Percentiles rank a stretch among this genome's conserved stretches.
These are phyloP conservation scores for Cinnamomum micranthum DNA, from an alignment of 164 flowering plant genomes.

Conservation along the genomic window DNA sequence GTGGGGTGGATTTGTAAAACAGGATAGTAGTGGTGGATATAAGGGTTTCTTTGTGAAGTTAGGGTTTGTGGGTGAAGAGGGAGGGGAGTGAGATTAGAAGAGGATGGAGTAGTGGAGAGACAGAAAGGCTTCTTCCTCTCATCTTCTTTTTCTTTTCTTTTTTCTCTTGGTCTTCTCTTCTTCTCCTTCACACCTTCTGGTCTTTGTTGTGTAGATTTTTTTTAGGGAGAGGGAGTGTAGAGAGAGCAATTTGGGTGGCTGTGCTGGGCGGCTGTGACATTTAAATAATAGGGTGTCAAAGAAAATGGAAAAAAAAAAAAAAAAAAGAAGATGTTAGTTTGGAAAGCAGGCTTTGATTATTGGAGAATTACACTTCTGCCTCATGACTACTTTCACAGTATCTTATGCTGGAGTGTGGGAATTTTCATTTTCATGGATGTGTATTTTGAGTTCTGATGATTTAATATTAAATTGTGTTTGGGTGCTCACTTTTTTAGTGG, in stretches of 20 bases:
- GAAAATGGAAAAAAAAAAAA: not conserved
- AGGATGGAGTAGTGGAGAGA: not conserved
- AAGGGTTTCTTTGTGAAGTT: not conserved
- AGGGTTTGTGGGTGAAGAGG: not conserved
- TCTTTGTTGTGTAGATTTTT: not conserved
- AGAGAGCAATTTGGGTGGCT: constrained; percentile 67
- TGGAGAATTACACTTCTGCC: not conserved
- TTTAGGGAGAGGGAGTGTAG: constrained; percentile 37
- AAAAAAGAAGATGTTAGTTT: not conserved
- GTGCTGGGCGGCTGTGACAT: constrained; percentile 61
- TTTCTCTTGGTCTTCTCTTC: not conserved
- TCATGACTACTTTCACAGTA: too few relatives aligned
- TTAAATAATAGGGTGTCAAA: constrained; percentile 26
- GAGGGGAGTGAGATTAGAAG: not conserved
- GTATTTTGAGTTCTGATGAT: too few relatives aligned
- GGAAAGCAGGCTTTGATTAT: not conserved
- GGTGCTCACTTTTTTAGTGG: too few relatives aligned
- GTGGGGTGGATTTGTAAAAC: not conserved
- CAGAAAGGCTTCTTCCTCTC: not conserved
- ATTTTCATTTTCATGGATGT: too few relatives aligned
- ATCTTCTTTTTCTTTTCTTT: not conserved
- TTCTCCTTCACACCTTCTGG: not conserved
- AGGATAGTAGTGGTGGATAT: not conserved
- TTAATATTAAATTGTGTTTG: too few relatives aligned
- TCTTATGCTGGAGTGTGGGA: too few relatives aligned